These are phyloP conservation scores for Corymbia maculata DNA, from an alignment of 345 rosid genomes.

Conservation along the genomic window DNA sequence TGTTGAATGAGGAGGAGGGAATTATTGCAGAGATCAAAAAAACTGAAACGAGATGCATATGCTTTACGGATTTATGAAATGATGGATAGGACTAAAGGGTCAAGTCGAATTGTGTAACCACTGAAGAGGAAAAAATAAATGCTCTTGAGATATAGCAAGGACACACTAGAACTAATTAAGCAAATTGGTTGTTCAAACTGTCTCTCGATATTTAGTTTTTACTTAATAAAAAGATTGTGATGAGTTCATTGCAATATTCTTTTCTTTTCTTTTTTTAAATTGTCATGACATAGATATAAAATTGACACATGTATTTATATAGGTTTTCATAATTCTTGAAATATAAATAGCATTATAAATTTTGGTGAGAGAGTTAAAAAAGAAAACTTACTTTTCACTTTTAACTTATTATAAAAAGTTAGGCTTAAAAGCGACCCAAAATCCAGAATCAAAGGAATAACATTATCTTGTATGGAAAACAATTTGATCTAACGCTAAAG, in stretches of 20 bases:
- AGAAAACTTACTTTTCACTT: background rate
- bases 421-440: background rate
- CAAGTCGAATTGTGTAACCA: background rate
- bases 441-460: background rate
- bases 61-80: background rate
- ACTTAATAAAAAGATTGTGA: background rate
- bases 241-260: no score
- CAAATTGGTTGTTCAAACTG: background rate
- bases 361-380: background rate
- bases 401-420: background rate
- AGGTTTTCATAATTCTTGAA: background rate
- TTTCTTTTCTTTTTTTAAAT: background rate
- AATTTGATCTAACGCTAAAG: background rate
- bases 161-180: background rate
- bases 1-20: fast-evolving
- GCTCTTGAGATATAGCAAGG: background rate
- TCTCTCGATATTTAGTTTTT: background rate
- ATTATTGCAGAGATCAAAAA: background rate
- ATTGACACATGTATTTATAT: background rate
- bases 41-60: background rate
- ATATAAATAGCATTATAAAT: background rate
- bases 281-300: background rate
- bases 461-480: background rate
- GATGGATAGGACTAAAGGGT: background rate
- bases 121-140: background rate